phyloP scores from a whole-genome alignment of 2,329 filamentous ascomycete genomes.

The Fusarium setosum region DNA sequence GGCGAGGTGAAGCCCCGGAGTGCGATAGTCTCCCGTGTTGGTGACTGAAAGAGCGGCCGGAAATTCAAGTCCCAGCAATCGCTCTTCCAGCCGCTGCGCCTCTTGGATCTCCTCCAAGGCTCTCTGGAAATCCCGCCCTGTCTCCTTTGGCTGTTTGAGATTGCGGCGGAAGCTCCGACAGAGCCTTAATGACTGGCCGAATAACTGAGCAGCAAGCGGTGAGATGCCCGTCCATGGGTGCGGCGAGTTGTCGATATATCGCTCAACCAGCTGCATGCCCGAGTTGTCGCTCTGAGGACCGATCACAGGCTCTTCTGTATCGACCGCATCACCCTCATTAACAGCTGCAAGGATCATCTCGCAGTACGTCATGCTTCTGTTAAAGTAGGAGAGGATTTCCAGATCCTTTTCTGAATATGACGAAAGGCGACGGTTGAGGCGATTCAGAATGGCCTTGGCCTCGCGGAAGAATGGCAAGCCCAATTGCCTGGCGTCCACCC shows the following conservation, averaged over 20 bases:
- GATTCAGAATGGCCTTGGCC: constrained; percentile 40
- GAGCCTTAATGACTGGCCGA: constrained; percentile 49
- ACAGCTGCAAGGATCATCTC: constrained; percentile 56
- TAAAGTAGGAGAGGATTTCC: constrained; percentile 51
- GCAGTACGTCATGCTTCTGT: constrained; percentile 53
- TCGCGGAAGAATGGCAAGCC: constrained; percentile 49
- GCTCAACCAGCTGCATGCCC: constrained; percentile 20
- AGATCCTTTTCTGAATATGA: constrained; percentile 32
- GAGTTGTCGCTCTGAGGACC: constrained; percentile 9
- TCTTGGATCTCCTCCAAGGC: constrained; percentile 34
- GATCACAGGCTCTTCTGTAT: not conserved
- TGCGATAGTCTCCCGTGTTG: constrained; percentile 47
- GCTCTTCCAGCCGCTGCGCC: constrained; percentile 49
- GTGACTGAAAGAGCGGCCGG: constrained; percentile 13
- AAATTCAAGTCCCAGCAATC: constrained; percentile 47
- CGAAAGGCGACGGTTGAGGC: constrained; percentile 36
- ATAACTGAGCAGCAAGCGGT: constrained; percentile 46
- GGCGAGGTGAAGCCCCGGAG: constrained; percentile 47
- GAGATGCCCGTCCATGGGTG: constrained; percentile 56
- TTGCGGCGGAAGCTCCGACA: constrained; percentile 49
- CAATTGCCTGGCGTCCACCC: constrained; percentile 50
- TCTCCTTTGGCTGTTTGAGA: constrained; percentile 34
- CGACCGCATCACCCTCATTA: constrained; percentile 39
- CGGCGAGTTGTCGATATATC: constrained; percentile 31
- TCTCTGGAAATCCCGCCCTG: constrained; percentile 44